Evolutionary conservation across 2,329 filamentous ascomycete species (phyloP), one percentile per base, ranked within the genome.

Genomic region (Alternaria gaisen): DNA sequence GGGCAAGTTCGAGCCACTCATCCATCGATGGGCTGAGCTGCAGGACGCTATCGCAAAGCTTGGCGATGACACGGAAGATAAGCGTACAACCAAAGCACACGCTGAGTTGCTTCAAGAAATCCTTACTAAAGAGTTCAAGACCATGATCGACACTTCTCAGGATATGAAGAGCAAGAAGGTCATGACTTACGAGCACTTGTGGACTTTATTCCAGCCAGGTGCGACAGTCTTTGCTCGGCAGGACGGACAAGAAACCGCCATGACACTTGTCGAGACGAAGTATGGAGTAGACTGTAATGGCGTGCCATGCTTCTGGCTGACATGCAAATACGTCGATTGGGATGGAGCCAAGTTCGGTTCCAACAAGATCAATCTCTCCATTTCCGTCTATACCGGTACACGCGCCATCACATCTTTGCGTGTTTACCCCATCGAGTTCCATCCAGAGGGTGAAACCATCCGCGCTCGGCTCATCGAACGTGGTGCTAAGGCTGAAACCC

Each of bases 1-100:
- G 10, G 84, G 83, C 0, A 87, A 86, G 0, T 91, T 91, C 61
- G 81, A 86, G 67, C 86, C 87, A 0, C 86, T 92, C 50, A 86
- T 91, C 41, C 88, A 92, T 74, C 84, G 89, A 32, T 91, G 88
- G 88, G 78, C 72, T 0, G 73, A 79, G 46, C 67, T 82, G n/a
- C 66, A 72, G 26, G 51, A 63, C 5, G 69, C 70, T 14, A 72
- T 79, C 32, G 41, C 62, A n/a, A 66, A 67, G 41, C 62, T 72
- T 40, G 64, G 66, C 22, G 67, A 71, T 40, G 71, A 67, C 5
- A 74, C 68, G 20, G 74, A 77, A 28, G 67, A 72, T 4, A 62
- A 72, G 32, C 63, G 68, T 3, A 74, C 68, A 18, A 78, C 72
- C 14, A 77, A 79, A 53, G 69, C 73, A 41, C 80, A 83, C 66